Evolutionary conservation across 345 rosid genomes (phyloP).

Genomic region (Populus ilicifolia): DNA sequence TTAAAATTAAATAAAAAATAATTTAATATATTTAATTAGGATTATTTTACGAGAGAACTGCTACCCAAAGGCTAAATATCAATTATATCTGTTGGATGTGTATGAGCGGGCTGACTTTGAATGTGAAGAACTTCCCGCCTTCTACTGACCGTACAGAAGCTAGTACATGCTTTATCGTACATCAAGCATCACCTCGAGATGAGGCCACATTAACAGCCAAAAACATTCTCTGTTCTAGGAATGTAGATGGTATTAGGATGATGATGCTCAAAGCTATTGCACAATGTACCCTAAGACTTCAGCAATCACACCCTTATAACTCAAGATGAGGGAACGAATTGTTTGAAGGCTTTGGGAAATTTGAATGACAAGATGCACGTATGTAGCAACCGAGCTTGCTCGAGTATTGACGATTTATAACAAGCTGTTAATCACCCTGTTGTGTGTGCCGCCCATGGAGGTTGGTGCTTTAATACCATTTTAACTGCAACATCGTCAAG

Average conservation of each 20-base stretch:
- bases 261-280: background rate
- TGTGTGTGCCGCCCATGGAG: background rate
- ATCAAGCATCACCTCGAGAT: background rate
- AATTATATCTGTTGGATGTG: background rate
- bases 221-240: too few species aligned
- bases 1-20: too few species aligned
- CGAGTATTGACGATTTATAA: background rate
- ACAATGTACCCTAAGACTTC: background rate
- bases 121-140: background rate
- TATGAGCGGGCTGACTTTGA: background rate
- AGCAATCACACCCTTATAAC: background rate
- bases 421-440: background rate
- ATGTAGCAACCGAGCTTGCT: background rate
- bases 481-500: background rate
- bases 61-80: background rate
- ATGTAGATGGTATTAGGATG: background rate
- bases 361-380: background rate
- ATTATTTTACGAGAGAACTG: background rate
- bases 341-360: background rate
- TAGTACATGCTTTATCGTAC: background rate
- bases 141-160: background rate
- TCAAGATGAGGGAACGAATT: background rate
- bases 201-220: background rate
- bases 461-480: background rate
- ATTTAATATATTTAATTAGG: too few species aligned